Evolutionary conservation across 2,329 filamentous ascomycete genomes (phyloP).

Genomic region (Aureobasidium musti): DNA sequence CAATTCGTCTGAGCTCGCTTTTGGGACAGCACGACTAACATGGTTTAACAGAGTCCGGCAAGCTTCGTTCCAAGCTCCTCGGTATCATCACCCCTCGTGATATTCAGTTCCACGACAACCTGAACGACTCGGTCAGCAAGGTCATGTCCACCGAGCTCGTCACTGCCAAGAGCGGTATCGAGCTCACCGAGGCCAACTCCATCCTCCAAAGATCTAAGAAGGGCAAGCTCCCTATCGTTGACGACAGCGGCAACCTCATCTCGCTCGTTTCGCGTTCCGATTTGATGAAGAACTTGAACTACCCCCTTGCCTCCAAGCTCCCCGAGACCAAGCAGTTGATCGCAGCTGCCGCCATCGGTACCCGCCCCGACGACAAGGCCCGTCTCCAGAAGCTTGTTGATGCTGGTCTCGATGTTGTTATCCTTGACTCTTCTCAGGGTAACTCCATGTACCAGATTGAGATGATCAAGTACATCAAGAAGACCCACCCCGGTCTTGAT

Average conservation of each 20-base stretch:
- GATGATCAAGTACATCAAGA: slow-evolving; percentile 96
- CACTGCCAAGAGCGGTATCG: slow-evolving; percentile 81
- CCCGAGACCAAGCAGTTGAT: slow-evolving; percentile 97
- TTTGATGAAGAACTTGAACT: slow-evolving; percentile 98
- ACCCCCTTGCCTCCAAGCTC: slow-evolving; percentile 93
- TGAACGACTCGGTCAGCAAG: slow-evolving; percentile 70
- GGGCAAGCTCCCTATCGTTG: slow-evolving; percentile 63
- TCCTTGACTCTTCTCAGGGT: slow-evolving; percentile 95
- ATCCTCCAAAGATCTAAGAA: slow-evolving; percentile 96
- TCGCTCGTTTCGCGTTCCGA: slow-evolving; percentile 94
- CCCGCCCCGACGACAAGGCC: slow-evolving; percentile 86
- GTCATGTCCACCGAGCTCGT: slow-evolving; percentile 97
- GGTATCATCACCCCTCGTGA: slow-evolving; percentile 98
- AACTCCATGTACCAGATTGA: slow-evolving; percentile 99
- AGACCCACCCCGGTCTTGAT: slow-evolving; percentile 79
- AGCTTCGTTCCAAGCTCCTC: slow-evolving; percentile 90
- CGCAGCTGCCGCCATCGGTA: slow-evolving; percentile 92
- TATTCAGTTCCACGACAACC: slow-evolving; percentile 89
- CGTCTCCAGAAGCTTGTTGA: slow-evolving; percentile 87
- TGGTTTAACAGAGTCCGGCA: slow-evolving; percentile 73
- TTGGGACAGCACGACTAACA: slow-evolving; percentile 9
- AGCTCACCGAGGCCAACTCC: slow-evolving; percentile 83
- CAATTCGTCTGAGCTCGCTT: background rate
- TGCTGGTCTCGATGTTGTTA: slow-evolving; percentile 90
- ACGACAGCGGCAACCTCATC: slow-evolving; percentile 55